These are phyloP conservation scores for Candida xyloterini DNA, from an alignment of 805 yeast genomes.

Conservation along the genomic window DNA sequence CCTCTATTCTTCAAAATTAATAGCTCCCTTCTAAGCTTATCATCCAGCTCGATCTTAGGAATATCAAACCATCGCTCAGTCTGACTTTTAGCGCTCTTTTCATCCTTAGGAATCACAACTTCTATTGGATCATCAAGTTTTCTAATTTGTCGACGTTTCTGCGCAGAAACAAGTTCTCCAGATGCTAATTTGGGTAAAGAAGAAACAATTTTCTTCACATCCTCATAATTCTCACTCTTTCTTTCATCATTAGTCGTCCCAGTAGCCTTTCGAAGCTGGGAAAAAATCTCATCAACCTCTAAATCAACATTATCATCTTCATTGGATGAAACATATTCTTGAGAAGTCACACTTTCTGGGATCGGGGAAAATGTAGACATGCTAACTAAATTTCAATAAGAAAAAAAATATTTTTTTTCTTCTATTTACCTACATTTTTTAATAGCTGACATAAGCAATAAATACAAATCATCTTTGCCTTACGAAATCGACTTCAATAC, in stretches of 20 bases:
- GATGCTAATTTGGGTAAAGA: conserved; percentile 34
- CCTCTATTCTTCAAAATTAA: conserved; percentile 78
- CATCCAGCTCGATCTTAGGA: conserved; percentile 73
- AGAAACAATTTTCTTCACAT: conserved; percentile 29
- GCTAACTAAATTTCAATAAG: not conserved
- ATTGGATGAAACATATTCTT: conserved; percentile 14
- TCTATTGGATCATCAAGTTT: conserved; percentile 44
- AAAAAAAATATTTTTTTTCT: conserved; percentile 1
- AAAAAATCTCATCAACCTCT: conserved; percentile 36
- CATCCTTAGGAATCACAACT: conserved; percentile 22
- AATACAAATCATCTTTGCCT: too few relatives aligned
- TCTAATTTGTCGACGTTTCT: conserved; percentile 12
- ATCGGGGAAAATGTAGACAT: conserved; percentile 16
- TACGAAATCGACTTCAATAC: too few relatives aligned
- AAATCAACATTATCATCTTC: conserved; percentile 7
- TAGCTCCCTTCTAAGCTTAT: conserved; percentile 71
- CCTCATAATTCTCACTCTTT: conserved; percentile 32
- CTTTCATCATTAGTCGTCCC: not conserved
- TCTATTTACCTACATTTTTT: too few relatives aligned
- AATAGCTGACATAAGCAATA: too few relatives aligned
- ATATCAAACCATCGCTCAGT: conserved; percentile 70
- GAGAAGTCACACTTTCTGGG: conserved; percentile 17
- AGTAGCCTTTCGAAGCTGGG: conserved; percentile 22
- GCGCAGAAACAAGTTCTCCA: conserved; percentile 24
- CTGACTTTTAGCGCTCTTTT: conserved; percentile 41